A percentile compares a stretch with the other conserved stretches of the same genome.
These are phyloP conservation scores for Scheffersomyces coipomensis DNA, from an alignment of 805 yeast species.

Conservation along the genomic window DNA sequence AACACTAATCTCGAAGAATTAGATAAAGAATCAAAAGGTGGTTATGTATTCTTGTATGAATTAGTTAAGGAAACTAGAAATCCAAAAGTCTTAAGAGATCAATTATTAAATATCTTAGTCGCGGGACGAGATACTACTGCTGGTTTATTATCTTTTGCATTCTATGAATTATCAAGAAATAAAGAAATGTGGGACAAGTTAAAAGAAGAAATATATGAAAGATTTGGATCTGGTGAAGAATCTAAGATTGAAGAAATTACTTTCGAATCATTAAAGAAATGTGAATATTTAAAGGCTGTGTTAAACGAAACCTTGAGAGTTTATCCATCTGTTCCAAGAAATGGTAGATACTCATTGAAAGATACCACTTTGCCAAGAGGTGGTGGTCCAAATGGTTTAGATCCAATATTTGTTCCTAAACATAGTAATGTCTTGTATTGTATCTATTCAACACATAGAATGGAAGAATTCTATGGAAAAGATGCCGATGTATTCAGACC, in stretches of 20 bases:
- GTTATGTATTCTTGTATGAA: conserved; percentile 37
- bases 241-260: conserved; percentile 20
- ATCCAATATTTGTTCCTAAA: conserved; percentile 43
- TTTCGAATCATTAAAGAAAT: conserved; percentile 31
- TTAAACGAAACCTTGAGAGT: conserved; percentile 31
- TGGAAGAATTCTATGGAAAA: conserved; percentile 39
- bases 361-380: conserved; percentile 28
- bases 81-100: conserved; percentile 34
- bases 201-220: conserved; percentile 20
- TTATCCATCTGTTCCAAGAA: conserved; percentile 34
- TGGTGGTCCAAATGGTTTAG: conserved; percentile 29
- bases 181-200: conserved; percentile 27
- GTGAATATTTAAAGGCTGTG: conserved; percentile 28
- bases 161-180: conserved; percentile 31
- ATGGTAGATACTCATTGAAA: conserved; percentile 23
- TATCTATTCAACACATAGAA: conserved; percentile 46
- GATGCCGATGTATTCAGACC: conserved; percentile 48
- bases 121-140: conserved; percentile 40
- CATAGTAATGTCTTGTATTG: conserved; percentile 43
- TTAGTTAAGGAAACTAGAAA: conserved; percentile 36
- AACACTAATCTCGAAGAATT: conserved; percentile 24
- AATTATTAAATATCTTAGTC: conserved; percentile 35
- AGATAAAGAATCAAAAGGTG: conserved; percentile 23
- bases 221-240: conserved; percentile 25
- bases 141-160: conserved; percentile 25